Evolutionary conservation across 2,329 filamentous ascomycete genomes (phyloP).

Genomic region (Drechslerella stenobrocha): DNA sequence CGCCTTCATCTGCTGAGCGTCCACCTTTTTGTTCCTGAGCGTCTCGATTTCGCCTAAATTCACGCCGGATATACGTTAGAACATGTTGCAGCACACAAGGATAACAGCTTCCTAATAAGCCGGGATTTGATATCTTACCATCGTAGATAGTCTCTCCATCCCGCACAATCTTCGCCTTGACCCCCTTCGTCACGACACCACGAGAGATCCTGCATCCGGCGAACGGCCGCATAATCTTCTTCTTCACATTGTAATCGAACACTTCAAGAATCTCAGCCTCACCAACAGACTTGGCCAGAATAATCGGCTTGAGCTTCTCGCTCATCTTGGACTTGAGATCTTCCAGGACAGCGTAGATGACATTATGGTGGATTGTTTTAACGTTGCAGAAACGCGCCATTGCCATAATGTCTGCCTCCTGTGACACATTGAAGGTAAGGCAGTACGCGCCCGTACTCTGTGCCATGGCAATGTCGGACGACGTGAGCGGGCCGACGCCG

Average conservation of each 20-base stretch:
- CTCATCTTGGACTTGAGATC: slow-evolving; percentile 71
- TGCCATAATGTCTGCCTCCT: slow-evolving; percentile 69
- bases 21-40: slow-evolving; percentile 90
- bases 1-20: slow-evolving; percentile 85
- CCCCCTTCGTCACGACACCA: slow-evolving; percentile 68
- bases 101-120: not conserved
- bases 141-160: slow-evolving; percentile 72
- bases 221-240: slow-evolving; percentile 70
- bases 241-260: slow-evolving; percentile 81
- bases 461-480: slow-evolving; percentile 89
- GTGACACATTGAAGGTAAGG: slow-evolving; percentile 79
- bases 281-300: slow-evolving; percentile 73
- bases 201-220: slow-evolving; percentile 88
- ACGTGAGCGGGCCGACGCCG: slow-evolving; percentile 74
- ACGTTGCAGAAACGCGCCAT: slow-evolving; percentile 74
- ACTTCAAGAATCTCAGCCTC: slow-evolving; percentile 83
- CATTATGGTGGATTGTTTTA: slow-evolving; percentile 77
- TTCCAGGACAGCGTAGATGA: slow-evolving; percentile 80
- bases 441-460: slow-evolving; percentile 69
- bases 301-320: slow-evolving; percentile 67
- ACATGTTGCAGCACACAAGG: not conserved
- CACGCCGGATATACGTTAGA: slow-evolving; percentile 43
- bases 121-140: slow-evolving; percentile 65
- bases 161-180: slow-evolving; percentile 69
- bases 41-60: slow-evolving; percentile 71